phyloP scores from a whole-genome alignment of 192 early-diverging fungal genomes.

The Entomortierella lignicola region DNA sequence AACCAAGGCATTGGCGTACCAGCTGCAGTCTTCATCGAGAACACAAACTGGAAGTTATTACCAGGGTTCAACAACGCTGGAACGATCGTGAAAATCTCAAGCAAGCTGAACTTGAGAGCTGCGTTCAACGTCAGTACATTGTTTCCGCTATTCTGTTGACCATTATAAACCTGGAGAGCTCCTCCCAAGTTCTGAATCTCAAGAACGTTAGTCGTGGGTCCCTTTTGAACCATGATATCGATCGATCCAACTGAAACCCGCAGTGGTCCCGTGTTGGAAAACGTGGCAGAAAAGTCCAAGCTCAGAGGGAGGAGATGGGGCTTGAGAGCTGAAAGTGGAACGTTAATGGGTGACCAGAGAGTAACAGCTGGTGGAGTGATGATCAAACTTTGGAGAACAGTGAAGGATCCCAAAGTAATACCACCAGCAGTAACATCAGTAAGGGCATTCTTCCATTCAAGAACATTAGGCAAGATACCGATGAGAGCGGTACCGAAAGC shows the following conservation, averaged over 20 bases:
- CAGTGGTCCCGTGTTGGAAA: slow-evolving; percentile 18
- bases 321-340: slow-evolving; percentile 16
- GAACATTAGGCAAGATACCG: slow-evolving; percentile 27
- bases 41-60: slow-evolving; percentile 37
- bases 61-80: slow-evolving; percentile 4
- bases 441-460: slow-evolving; percentile 42
- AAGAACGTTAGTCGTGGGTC: slow-evolving; percentile 6
- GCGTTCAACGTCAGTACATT: slow-evolving; percentile 22
- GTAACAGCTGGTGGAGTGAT: slow-evolving; percentile 35
- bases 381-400: not conserved
- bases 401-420: slow-evolving; percentile 27
- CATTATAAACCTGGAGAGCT: slow-evolving; percentile 26
- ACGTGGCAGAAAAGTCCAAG: not conserved
- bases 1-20: slow-evolving; percentile 33
- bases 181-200: slow-evolving; percentile 26
- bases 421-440: slow-evolving; percentile 31
- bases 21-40: slow-evolving; percentile 8
- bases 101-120: slow-evolving; percentile 31
- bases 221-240: slow-evolving; percentile 22
- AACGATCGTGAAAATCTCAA: slow-evolving; percentile 27
- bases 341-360: slow-evolving; percentile 37
- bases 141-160: slow-evolving; percentile 14
- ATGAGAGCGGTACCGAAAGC: slow-evolving; percentile 20
- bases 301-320: not conserved
- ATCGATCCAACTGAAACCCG: slow-evolving; percentile 20